Percentiles rank a stretch among this genome's conserved stretches.
Evolutionary conservation across 2,329 filamentous ascomycete species (phyloP).

Genomic region (Fusarium incarnatum): DNA sequence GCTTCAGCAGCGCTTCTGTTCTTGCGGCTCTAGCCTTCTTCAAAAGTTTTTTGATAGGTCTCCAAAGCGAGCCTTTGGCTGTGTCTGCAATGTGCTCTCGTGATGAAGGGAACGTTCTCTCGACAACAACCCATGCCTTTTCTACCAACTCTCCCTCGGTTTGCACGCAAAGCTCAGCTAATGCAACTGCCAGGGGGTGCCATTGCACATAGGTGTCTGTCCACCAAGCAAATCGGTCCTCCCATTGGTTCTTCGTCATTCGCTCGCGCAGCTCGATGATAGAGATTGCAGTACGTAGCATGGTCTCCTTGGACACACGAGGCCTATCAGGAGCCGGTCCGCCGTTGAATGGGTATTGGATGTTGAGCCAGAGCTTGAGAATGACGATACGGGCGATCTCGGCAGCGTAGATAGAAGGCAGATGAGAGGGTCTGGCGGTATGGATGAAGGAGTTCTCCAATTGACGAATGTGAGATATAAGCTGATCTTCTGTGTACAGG

Average conservation of each 20-base stretch:
- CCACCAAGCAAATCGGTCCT: constrained; percentile 60
- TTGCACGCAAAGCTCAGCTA: constrained; percentile 64
- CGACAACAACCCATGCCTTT: constrained; percentile 62
- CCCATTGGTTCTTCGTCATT: constrained; percentile 49
- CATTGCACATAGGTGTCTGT: constrained; percentile 64
- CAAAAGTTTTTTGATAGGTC: constrained; percentile 64
- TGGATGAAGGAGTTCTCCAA: constrained; percentile 56
- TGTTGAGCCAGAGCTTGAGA: constrained; percentile 60
- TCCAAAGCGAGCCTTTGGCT: constrained; percentile 63
- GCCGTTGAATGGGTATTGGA: constrained; percentile 59
- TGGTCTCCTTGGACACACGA: constrained; percentile 55
- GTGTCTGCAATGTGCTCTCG: constrained; percentile 61
- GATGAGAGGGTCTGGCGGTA: constrained; percentile 49
- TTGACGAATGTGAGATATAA: constrained; percentile 53
- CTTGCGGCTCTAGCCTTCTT: constrained; percentile 60
- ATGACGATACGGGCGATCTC: constrained; percentile 57
- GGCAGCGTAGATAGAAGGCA: constrained; percentile 54
- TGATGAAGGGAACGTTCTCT: constrained; percentile 58
- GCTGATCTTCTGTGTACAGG: constrained; percentile 53
- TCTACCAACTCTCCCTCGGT: constrained; percentile 59
- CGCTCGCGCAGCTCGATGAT: constrained; percentile 57
- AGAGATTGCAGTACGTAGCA: constrained; percentile 60
- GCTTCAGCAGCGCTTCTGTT: constrained; percentile 47
- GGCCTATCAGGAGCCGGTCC: constrained; percentile 46
- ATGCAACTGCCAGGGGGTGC: constrained; percentile 65